These are phyloP conservation scores for Trametes versicolor DNA, from an alignment of 1,284 basidiomycete species.

Conservation along the genomic window DNA sequence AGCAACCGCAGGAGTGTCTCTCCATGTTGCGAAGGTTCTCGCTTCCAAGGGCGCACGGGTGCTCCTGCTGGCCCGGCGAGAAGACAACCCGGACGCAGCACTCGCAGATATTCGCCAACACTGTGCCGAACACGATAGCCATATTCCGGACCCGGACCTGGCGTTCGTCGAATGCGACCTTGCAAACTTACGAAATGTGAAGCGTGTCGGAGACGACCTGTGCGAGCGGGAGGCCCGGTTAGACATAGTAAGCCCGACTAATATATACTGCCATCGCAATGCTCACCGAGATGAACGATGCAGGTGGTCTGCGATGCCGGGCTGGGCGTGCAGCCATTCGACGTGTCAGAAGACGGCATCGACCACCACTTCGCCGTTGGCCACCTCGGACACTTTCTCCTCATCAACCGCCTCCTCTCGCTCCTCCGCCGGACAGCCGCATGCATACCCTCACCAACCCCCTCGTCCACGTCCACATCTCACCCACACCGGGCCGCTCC, in stretches of 20 bases:
- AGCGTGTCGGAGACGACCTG: slow-evolving; percentile 49
- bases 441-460: neutral
- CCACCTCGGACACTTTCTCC: slow-evolving; percentile 54
- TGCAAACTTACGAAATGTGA: slow-evolving; percentile 49
- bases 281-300: neutral
- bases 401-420: slow-evolving; percentile 55
- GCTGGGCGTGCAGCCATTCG: slow-evolving; percentile 53
- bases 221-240: slow-evolving; percentile 48
- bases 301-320: slow-evolving; percentile 53
- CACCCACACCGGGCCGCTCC: slow-evolving; percentile 37
- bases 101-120: slow-evolving; percentile 48
- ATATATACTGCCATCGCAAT: neutral
- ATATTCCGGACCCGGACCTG: slow-evolving; percentile 43
- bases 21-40: slow-evolving; percentile 52
- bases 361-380: slow-evolving; percentile 53
- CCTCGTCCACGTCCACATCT: neutral
- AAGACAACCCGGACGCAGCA: slow-evolving; percentile 52
- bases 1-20: slow-evolving; percentile 53
- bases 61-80: slow-evolving; percentile 51
- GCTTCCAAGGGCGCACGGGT: slow-evolving; percentile 51
- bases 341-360: slow-evolving; percentile 49
- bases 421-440: slow-evolving; percentile 50
- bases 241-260: slow-evolving; percentile 47
- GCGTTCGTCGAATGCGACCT: slow-evolving; percentile 54
- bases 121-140: slow-evolving; percentile 26